Evolutionary conservation across 805 yeast genomes (phyloP).

Genomic region (Suhomyces kilbournensis): DNA sequence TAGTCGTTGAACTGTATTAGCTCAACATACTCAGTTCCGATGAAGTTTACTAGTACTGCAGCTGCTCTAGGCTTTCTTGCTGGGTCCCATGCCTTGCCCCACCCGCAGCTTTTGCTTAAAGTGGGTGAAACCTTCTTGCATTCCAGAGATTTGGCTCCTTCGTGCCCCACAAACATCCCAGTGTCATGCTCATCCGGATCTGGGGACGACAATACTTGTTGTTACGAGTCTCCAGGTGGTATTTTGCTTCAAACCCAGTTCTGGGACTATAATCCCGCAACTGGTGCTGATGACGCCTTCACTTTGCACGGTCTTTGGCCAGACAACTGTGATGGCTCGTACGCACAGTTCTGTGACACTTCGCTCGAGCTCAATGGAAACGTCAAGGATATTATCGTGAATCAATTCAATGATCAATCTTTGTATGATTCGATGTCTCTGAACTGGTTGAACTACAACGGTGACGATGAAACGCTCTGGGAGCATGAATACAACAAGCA

Average conservation of each 20-base stretch:
- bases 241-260: constrained; percentile 81
- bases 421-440: constrained; percentile 55
- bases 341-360: constrained; percentile 72
- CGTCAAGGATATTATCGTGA: constrained; percentile 26
- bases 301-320: constrained; percentile 91
- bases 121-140: background rate
- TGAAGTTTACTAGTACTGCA: background rate
- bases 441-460: constrained; percentile 73
- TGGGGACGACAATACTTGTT: constrained; percentile 49
- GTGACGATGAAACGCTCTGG: constrained; percentile 73
- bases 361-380: constrained; percentile 33
- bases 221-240: constrained; percentile 87
- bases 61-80: background rate
- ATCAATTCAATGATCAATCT: constrained; percentile 44
- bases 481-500: constrained; percentile 91
- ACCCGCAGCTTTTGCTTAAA: background rate
- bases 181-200: constrained; percentile 53
- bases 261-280: constrained; percentile 80
- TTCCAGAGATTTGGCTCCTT: constrained; percentile 1
- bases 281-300: constrained; percentile 68
- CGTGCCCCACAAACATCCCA: constrained; percentile 60
- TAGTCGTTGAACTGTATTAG: background rate
- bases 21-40: background rate
- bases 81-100: background rate
- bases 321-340: constrained; percentile 81